Evolutionary conservation across 768 basidiomycete species (phyloP).

Genomic region (Amanita phalloides): DNA sequence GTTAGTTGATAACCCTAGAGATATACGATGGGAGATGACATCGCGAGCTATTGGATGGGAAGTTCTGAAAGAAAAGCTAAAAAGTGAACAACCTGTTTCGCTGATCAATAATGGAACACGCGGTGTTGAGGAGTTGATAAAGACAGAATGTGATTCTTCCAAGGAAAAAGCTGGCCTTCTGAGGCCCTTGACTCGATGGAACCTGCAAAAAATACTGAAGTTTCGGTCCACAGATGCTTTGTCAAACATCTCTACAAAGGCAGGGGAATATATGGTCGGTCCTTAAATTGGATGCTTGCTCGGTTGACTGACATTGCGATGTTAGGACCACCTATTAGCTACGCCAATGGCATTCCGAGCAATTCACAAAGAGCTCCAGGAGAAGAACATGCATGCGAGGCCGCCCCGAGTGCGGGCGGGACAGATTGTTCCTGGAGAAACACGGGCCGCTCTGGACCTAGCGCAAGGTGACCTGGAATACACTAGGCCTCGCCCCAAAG

Average conservation of each 20-base stretch:
- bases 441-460: slow-evolving; percentile 40
- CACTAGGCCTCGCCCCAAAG: slow-evolving; percentile 12
- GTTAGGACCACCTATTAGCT: slow-evolving; percentile 59
- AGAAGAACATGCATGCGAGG: slow-evolving; percentile 18
- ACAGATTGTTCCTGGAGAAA: slow-evolving; percentile 47
- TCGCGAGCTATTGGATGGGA: slow-evolving; percentile 86
- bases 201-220: slow-evolving; percentile 62
- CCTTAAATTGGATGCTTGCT: not conserved
- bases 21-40: slow-evolving; percentile 82
- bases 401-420: slow-evolving; percentile 36
- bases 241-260: slow-evolving; percentile 41
- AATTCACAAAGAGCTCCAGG: slow-evolving; percentile 32
- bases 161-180: slow-evolving; percentile 31
- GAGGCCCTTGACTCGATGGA: slow-evolving; percentile 60
- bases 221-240: slow-evolving; percentile 42
- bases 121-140: slow-evolving; percentile 34
- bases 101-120: slow-evolving; percentile 42
- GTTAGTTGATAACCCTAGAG: slow-evolving; percentile 89
- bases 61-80: slow-evolving; percentile 46
- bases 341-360: slow-evolving; percentile 43
- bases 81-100: slow-evolving; percentile 27
- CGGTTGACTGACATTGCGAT: slow-evolving; percentile 9
- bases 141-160: slow-evolving; percentile 32
- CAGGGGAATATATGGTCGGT: slow-evolving; percentile 57
- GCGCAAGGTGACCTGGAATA: slow-evolving; percentile 42